A percentile compares a stretch with the other conserved stretches of the same genome.
Evolutionary conservation across 1,284 basidiomycete genomes (phyloP).

Genomic region (Austroboletus niveus): DNA sequence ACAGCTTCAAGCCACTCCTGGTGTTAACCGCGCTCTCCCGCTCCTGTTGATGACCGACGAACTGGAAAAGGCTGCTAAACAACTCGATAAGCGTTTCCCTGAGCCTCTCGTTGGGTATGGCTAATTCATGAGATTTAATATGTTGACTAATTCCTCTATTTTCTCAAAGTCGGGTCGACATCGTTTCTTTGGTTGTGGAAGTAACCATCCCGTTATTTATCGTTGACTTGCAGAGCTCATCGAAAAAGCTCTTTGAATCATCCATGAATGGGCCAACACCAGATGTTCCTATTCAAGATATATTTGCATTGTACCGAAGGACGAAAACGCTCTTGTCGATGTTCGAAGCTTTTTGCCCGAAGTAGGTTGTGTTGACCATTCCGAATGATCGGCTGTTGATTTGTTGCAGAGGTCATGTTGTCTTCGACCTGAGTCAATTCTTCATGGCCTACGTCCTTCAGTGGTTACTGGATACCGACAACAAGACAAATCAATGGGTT

Average conservation of each 20-base stretch:
- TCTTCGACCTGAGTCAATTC: conserved; percentile 71
- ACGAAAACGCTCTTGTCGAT: conserved; percentile 73
- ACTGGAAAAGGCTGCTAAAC: conserved; percentile 83
- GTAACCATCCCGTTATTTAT: conserved; percentile 75
- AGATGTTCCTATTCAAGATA: conserved; percentile 82
- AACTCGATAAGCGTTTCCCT: conserved; percentile 82
- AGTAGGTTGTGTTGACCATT: conserved; percentile 46
- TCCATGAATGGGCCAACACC: conserved; percentile 78
- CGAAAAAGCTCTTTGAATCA: conserved; percentile 70
- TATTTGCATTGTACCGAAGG: conserved; percentile 82
- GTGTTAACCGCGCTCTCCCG: conserved; percentile 77
- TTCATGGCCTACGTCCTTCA: conserved; percentile 89
- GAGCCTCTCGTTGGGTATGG: conserved; percentile 74
- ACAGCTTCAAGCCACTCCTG: conserved; percentile 63
- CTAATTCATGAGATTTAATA: not conserved
- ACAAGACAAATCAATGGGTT: conserved; percentile 93
- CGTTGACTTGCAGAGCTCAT: conserved; percentile 70
- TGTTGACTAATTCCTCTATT: conserved; percentile 9
- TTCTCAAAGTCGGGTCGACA: conserved; percentile 61
- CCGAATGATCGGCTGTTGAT: conserved; percentile 8
- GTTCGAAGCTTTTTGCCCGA: conserved; percentile 77
- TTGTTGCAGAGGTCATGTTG: conserved; percentile 42
- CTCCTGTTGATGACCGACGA: conserved; percentile 84
- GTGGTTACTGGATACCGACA: conserved; percentile 90
- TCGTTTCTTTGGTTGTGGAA: conserved; percentile 77